These are phyloP conservation scores for Solanum etuberosum DNA, from an alignment of 257 asterid species.

Conservation along the genomic window DNA sequence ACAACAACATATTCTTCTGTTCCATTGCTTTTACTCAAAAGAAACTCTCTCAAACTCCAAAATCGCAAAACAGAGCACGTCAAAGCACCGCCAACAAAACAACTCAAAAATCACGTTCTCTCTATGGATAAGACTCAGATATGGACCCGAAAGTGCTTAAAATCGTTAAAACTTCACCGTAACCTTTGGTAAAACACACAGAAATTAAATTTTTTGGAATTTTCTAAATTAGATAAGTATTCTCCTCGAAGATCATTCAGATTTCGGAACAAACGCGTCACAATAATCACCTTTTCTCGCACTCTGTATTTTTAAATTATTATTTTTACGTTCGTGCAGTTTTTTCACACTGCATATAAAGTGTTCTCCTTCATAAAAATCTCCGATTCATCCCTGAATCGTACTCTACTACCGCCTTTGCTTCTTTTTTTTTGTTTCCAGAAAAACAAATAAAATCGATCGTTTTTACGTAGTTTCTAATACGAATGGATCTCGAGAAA, in stretches of 20 bases:
- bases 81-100: neutral
- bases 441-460: neutral
- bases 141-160: neutral
- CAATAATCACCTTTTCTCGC: neutral
- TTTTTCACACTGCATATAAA: neutral
- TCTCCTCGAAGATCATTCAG: neutral
- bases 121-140: neutral
- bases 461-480: neutral
- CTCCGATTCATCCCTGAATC: neutral
- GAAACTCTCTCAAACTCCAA: neutral
- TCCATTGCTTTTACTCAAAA: constrained; percentile 31
- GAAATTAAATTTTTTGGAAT: neutral
- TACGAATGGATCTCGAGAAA: neutral
- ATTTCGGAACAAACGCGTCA: neutral
- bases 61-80: neutral
- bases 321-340: neutral
- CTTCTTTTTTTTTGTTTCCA: neutral
- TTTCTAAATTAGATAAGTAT: neutral
- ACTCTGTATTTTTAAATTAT: neutral
- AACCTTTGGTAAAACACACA: neutral
- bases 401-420: neutral
- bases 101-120: neutral
- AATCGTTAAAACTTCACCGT: neutral
- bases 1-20: constrained; percentile 57
- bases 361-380: neutral